Base-by-base conservation (phyloP, 2,329 filamentous ascomycete species). In the Pestalotiopsis sp. region DNA sequence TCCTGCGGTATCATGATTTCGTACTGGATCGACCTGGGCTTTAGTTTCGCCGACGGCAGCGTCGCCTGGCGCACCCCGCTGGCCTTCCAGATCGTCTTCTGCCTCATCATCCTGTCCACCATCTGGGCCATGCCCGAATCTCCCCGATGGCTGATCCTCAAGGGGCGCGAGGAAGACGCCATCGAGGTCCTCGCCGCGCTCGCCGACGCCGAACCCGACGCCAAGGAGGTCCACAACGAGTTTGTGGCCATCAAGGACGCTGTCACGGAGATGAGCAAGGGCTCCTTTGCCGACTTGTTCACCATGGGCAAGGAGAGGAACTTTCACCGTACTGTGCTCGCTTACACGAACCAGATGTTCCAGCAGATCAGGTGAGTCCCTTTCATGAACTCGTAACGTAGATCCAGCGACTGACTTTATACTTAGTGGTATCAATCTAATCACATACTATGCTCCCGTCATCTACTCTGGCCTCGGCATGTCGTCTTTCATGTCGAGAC, bases 31-130 rank as follows among this genome's bases (percentile, higher is more conserved):
- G 87, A 90, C 71, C 85, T 88, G 57, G 88, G 86, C 23, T 81
- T 88, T 71, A 86, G 84, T 3, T 88, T 86, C 71, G 82, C 84
- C 3, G 84, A 80, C 1, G 81, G 81, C 61, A 83, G 82, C 12
- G 81, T 86, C 27, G 79, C 83, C 0, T 88, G 89, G 90, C 82
- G 90, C 2, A 90, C 91, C 75, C 89, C 90, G 0, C 80, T 91
- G 20, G 85, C 84, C 1, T 86, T 88, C 74, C 85, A 88, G 72
- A 83, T 90, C 36, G 72, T 86, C 27, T 91, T 91, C 74, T 88
- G 87, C 36, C 13, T 90, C 7, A 83, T 90, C 69, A 88, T 91
- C 61, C 77, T 91, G 13, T 69, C 76, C 1, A 83, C 86, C 64
- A 84, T 89, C 64, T 81, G 87, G 75, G 80, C 80, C 67, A 77